phyloP scores from a whole-genome alignment of 331 rosid genomes.

The Pyrus hybrid region DNA sequence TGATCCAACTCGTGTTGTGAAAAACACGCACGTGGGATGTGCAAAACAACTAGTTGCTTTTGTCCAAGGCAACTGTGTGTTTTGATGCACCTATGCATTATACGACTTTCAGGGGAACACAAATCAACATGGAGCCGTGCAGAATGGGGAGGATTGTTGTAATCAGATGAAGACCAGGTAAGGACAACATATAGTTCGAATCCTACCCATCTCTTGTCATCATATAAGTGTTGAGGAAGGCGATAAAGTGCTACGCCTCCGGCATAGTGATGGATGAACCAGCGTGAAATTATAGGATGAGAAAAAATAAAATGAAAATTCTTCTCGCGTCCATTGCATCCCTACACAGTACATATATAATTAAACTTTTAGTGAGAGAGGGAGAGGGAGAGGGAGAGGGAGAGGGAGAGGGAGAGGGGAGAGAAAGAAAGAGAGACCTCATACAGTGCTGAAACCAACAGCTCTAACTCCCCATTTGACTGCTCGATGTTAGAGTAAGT shows the following conservation, averaged over 20 bases:
- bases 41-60: not conserved
- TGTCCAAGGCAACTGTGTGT: not conserved
- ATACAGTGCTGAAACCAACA: not conserved
- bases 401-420: not conserved
- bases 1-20: not conserved
- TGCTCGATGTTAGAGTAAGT: not conserved
- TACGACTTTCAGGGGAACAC: not conserved
- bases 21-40: not conserved
- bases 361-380: not conserved
- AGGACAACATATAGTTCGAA: not conserved
- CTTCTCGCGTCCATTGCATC: not conserved
- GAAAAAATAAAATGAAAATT: not conserved
- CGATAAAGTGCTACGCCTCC: not conserved
- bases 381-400: not conserved
- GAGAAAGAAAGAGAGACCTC: not conserved
- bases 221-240: constrained; percentile 1
- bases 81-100: too few relatives aligned
- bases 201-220: constrained; percentile 16
- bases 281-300: not conserved
- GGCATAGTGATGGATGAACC: not conserved
- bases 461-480: not conserved
- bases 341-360: not conserved
- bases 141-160: not conserved
- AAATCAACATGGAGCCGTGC: not conserved
- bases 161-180: not conserved